These are phyloP conservation scores for Prillingera fragicola DNA, from an alignment of 1,284 basidiomycete species.

Conservation along the genomic window DNA sequence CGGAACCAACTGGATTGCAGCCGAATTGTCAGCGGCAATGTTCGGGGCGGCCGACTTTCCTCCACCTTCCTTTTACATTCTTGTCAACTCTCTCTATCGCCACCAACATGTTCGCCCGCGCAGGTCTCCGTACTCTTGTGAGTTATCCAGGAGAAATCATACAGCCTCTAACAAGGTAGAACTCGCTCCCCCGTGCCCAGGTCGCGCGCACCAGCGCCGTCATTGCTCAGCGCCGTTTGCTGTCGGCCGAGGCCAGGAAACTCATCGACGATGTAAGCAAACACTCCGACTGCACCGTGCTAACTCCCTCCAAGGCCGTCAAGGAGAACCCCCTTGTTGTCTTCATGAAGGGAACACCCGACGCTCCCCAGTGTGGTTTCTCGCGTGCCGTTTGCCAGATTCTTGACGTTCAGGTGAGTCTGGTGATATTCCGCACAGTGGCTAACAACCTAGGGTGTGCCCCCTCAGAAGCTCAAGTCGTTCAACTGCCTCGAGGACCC, in stretches of 20 bases:
- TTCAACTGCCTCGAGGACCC: constrained; percentile 86
- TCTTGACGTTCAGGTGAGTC: constrained; percentile 66
- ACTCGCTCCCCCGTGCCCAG: constrained; percentile 39
- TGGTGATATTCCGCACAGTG: background rate
- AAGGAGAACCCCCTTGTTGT: constrained; percentile 70
- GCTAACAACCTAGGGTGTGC: constrained; percentile 64
- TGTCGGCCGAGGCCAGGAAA: constrained; percentile 49
- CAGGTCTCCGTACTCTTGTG: constrained; percentile 43
- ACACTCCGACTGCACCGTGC: background rate
- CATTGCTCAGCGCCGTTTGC: constrained; percentile 40
- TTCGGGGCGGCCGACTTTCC: background rate
- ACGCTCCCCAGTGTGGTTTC: constrained; percentile 75
- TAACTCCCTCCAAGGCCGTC: constrained; percentile 54
- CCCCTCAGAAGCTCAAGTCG: constrained; percentile 70
- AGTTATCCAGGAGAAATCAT: constrained; percentile 6
- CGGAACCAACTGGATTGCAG: too few relatives aligned
- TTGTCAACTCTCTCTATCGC: background rate
- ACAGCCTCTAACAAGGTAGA: constrained; percentile 27
- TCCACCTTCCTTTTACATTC: background rate
- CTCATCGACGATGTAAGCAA: constrained; percentile 49
- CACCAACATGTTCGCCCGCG: constrained; percentile 40
- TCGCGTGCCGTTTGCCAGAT: constrained; percentile 89
- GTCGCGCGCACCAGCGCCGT: constrained; percentile 29
- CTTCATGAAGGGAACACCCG: constrained; percentile 86
- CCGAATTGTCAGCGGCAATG: too few relatives aligned